These are phyloP conservation scores for Mariannaea elegans DNA, from an alignment of 2,329 filamentous ascomycete species.

Conservation along the genomic window DNA sequence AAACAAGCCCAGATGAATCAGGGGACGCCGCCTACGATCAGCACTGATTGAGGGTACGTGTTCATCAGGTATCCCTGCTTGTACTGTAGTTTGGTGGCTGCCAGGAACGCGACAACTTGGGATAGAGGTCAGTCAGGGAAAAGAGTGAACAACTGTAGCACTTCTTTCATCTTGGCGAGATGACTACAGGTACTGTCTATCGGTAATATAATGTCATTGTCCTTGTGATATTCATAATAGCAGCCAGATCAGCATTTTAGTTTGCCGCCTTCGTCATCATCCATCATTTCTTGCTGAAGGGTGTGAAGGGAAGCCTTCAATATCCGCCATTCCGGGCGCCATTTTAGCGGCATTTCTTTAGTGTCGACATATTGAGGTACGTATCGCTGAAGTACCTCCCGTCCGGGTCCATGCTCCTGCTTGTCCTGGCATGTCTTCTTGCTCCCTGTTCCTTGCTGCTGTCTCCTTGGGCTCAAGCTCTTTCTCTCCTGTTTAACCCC, in stretches of 20 bases:
- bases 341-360: neutral
- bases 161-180: too few species aligned
- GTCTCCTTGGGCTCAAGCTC: neutral
- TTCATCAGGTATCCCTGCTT: neutral
- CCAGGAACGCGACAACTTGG: neutral
- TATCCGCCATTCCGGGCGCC: neutral
- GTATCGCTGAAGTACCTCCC: constrained; percentile 29
- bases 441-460: neutral
- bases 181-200: too few species aligned
- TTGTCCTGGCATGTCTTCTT: neutral
- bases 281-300: neutral
- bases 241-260: neutral
- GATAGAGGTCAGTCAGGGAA: neutral
- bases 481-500: constrained; percentile 6
- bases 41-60: neutral
- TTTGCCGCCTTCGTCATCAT: neutral
- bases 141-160: too few species aligned
- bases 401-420: neutral
- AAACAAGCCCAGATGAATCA: too few species aligned
- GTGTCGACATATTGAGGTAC: neutral
- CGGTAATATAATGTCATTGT: neutral
- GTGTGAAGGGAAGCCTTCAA: too few species aligned
- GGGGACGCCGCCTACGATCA: too few species aligned
- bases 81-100: too few species aligned
- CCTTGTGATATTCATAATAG: neutral